These are phyloP conservation scores for Aspergillus sp. DNA, from an alignment of 2,329 filamentous ascomycete species.

Conservation along the genomic window DNA sequence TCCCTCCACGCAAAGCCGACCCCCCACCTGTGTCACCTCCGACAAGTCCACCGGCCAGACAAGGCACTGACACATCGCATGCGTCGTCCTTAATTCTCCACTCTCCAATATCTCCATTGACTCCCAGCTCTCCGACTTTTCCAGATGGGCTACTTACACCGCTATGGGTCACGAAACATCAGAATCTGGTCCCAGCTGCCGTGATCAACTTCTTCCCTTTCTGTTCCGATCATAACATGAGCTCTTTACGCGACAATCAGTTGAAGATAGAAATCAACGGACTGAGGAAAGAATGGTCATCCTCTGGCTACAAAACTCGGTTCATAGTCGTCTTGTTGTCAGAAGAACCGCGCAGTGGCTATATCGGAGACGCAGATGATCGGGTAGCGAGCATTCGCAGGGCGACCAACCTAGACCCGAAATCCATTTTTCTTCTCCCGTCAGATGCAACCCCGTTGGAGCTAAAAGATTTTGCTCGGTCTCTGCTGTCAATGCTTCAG, in stretches of 20 bases:
- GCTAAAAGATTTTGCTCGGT: slow-evolving; percentile 70
- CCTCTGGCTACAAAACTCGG: slow-evolving; percentile 68
- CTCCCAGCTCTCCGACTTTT: slow-evolving; percentile 77
- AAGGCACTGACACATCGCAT: slow-evolving; percentile 44
- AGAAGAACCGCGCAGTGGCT: slow-evolving; percentile 65
- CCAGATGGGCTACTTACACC: slow-evolving; percentile 85
- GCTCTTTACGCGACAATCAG: slow-evolving; percentile 79
- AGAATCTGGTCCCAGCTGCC: slow-evolving; percentile 75
- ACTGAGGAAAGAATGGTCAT: slow-evolving; percentile 64
- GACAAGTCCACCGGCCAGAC: slow-evolving; percentile 51
- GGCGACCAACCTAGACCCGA: slow-evolving; percentile 76
- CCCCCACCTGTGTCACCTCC: slow-evolving; percentile 54
- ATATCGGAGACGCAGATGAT: slow-evolving; percentile 66
- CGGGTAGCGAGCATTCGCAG: slow-evolving; percentile 76
- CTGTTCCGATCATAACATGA: slow-evolving; percentile 68
- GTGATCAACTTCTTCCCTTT: slow-evolving; percentile 80
- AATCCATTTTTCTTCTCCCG: slow-evolving; percentile 81
- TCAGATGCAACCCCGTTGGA: slow-evolving; percentile 70
- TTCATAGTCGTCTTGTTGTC: slow-evolving; percentile 76
- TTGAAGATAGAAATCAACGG: slow-evolving; percentile 83
- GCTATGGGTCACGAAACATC: slow-evolving; percentile 85
- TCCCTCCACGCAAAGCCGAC: slow-evolving; percentile 63
- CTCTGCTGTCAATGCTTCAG: slow-evolving; percentile 71
- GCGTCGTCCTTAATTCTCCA: slow-evolving; percentile 64
- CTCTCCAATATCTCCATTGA: slow-evolving; percentile 88